Conservation (phyloP, 306 rosid species). For the Trifolium subterraneum region DNA sequence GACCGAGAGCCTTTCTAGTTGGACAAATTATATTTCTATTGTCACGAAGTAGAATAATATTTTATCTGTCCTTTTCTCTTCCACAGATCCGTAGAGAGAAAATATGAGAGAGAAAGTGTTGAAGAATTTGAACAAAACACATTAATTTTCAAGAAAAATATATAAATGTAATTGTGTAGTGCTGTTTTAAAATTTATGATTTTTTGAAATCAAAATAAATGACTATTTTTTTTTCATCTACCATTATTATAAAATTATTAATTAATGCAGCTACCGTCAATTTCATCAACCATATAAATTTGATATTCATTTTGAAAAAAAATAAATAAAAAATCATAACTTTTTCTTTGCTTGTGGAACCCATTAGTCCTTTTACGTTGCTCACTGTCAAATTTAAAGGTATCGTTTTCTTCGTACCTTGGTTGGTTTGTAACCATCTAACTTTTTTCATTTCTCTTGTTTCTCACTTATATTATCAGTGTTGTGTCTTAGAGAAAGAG, state of each 20-base stretch:
- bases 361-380: constrained; percentile 47
- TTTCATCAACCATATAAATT: constrained; percentile 35
- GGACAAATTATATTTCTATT: too few relatives aligned
- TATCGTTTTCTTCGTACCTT: constrained; percentile 60
- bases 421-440: constrained; percentile 64
- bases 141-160: not conserved
- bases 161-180: not conserved
- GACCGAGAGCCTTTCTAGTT: too few relatives aligned
- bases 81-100: constrained; percentile 53
- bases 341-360: constrained; percentile 45
- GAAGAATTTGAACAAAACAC: constrained; percentile 45
- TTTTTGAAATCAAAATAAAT: constrained; percentile 1
- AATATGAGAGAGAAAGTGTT: constrained; percentile 38
- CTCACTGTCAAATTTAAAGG: constrained; percentile 67
- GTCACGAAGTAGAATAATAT: not conserved
- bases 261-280: constrained; percentile 29
- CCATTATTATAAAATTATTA: constrained; percentile 1
- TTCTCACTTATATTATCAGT: constrained; percentile 40
- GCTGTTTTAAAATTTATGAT: not conserved
- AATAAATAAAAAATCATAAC: constrained; percentile 18
- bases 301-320: constrained; percentile 15
- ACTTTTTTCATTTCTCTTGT: constrained; percentile 37
- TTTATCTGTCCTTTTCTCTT: constrained; percentile 58
- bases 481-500: not conserved
- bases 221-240: not conserved